Evolutionary conservation across 2,329 filamentous ascomycete genomes (phyloP), one percentile per base, ranked within the genome.

Genomic region (Nigrospora osmanthi): DNA sequence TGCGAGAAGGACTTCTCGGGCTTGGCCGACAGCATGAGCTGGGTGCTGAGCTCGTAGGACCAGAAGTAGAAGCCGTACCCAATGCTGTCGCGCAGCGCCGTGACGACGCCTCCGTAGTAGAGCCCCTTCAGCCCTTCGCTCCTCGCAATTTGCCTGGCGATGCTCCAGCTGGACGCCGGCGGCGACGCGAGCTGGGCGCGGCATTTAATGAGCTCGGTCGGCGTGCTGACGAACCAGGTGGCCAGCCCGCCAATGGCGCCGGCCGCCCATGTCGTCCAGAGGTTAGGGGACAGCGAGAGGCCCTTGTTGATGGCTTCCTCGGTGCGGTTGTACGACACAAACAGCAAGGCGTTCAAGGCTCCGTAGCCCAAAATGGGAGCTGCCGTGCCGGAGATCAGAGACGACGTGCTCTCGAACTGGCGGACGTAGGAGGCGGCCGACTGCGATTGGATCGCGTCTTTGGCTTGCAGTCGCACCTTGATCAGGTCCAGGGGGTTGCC

Each of bases 31-130:
- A 69, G 68, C 63, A 81, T 71, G 44, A 71, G 68, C 33, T 78
- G 74, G 50, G 84, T 88, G 51, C 75, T 80, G 47, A 90, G 69
- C 64, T 94, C 87, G 59, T 96, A 97, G 1, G 85, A 85, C 86
- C 87, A 95, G 63, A 97, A 97, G 60, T 96, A 97, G 64, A 96
- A 96, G 0, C 90, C 91, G 66, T 96, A 97, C n/a, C 91, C 91
- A 45, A 96, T 78, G 47, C 85, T 84, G 65, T 97, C 91, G 41
- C 91, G 76, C 35, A 91, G 60, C 43, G 85, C 87, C 1, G 91
- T 97, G 14, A 96, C 80, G 1, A 69, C 72, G 16, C 91, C 91
- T 16, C 89, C 91, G 49, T 82, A 76, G 60, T 95, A 96, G 17
- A 96, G 65, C 0, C 89, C 90, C 35, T 74, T 71, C 4, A 88